These are phyloP conservation scores for Tulasnella sp. DNA, from an alignment of 768 basidiomycete species.

Conservation along the genomic window DNA sequence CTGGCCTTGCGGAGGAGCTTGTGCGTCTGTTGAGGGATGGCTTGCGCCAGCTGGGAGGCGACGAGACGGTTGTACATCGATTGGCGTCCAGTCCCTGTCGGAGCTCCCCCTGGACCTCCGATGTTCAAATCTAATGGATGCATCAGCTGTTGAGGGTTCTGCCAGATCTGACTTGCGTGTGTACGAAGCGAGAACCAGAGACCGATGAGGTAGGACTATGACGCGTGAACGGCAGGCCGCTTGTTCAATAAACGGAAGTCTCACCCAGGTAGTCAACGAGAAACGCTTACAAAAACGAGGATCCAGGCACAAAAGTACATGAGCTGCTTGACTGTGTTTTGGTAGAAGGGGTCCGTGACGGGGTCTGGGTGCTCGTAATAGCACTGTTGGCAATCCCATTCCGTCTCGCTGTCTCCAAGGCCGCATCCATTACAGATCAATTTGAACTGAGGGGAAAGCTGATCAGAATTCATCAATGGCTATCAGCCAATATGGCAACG, in stretches of 20 bases:
- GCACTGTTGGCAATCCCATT: slow-evolving; percentile 86
- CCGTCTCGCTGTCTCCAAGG: slow-evolving; percentile 24
- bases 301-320: slow-evolving; percentile 95
- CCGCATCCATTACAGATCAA: slow-evolving; percentile 68
- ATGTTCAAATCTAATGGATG: slow-evolving; percentile 41
- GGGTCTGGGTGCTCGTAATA: slow-evolving; percentile 94
- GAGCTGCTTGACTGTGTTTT: slow-evolving; percentile 83
- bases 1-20: slow-evolving; percentile 38
- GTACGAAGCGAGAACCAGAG: slow-evolving; percentile 98
- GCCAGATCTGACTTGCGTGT: slow-evolving; percentile 98
- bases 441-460: slow-evolving; percentile 56
- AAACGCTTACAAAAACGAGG: slow-evolving; percentile 65
- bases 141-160: slow-evolving; percentile 81
- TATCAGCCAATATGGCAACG: slow-evolving; percentile 27
- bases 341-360: slow-evolving; percentile 89
- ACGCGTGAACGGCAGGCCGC: not conserved
- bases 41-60: slow-evolving; percentile 26
- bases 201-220: slow-evolving; percentile 88
- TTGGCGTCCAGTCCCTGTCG: slow-evolving; percentile 33
- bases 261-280: not conserved
- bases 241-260: slow-evolving; percentile 7
- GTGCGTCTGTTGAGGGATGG: slow-evolving; percentile 21
- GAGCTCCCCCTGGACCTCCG: not conserved
- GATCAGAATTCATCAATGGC: slow-evolving; percentile 22
- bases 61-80: slow-evolving; percentile 54